Percentiles rank a stretch among this genome's conserved stretches.
These are phyloP conservation scores for Claviceps sp. DNA, from an alignment of 2,329 filamentous ascomycete species.

Conservation along the genomic window DNA sequence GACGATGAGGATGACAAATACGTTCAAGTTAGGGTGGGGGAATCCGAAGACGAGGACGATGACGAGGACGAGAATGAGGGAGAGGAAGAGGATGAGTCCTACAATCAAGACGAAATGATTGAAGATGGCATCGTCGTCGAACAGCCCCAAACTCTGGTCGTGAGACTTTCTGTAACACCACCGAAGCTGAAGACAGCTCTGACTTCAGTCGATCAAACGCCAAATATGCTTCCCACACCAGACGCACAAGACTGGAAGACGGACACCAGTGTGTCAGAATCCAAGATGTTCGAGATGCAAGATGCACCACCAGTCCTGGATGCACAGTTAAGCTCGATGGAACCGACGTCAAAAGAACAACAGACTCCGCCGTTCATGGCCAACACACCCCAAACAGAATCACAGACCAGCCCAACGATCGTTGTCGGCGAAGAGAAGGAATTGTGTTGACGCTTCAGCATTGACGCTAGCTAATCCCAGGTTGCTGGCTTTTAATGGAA, in stretches of 20 bases:
- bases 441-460: conserved; percentile 10
- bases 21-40: conserved; percentile 46
- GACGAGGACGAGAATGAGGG: not conserved
- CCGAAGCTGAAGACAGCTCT: conserved; percentile 23
- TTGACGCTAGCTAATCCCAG: conserved; percentile 24
- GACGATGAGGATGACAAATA: conserved; percentile 61
- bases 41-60: conserved; percentile 43
- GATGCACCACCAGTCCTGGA: conserved; percentile 11
- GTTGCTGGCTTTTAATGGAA: conserved; percentile 45
- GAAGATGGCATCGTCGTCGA: conserved; percentile 39
- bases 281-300: conserved; percentile 13
- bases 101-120: conserved; percentile 41
- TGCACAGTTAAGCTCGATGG: not conserved
- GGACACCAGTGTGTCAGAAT: conserved; percentile 7
- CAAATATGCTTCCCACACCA: conserved; percentile 12
- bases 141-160: conserved; percentile 49
- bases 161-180: conserved; percentile 51
- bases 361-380: not conserved
- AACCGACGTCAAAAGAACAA: not conserved
- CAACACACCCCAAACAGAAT: not conserved
- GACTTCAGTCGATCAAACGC: conserved; percentile 10
- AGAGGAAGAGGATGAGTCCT: conserved; percentile 21
- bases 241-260: conserved; percentile 10
- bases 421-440: conserved; percentile 7
- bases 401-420: conserved; percentile 3